Evolutionary conservation across 306 rosid species (phyloP), one percentile per base, ranked within the genome.

Genomic region (Gleditsia sinensis): DNA sequence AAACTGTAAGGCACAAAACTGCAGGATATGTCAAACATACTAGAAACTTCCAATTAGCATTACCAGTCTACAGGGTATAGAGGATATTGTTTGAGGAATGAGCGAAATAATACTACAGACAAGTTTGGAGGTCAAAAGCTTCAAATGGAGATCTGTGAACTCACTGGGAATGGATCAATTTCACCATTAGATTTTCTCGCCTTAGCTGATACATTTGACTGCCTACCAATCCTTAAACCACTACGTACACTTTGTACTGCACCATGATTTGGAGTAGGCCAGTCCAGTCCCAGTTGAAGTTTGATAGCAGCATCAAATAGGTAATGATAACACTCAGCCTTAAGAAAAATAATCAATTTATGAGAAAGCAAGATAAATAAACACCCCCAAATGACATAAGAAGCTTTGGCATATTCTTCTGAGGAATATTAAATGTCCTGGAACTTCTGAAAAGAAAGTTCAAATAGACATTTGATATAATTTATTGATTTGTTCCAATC

Each of bases 231-330:
- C 62, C 83, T 81, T 53, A 70, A 45, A 69, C 76, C 80, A 74
- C 88, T 85, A 60, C 78, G 80, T 69, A 80, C 78, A 53, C 85
- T 88, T 68, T 45, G 90, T 69, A 83, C 76, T 3, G 85, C 86
- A 64, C 97, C 91, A 30, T 91, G 96, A 50, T 63, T 67, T 53
- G 94, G 89, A 69, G 90, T 83, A 7, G 97, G 63, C 85, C 88
- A 90, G 81, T 88, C 93, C 83, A 88, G 68, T 67, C 87, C 98
- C 87, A 88, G 70, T 82, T 91, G 81, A 80, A 89, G 91, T 82
- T 88, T 94, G 72, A 91, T 83, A 71, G 96, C 92, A 78, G 94
- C 91, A 78, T 88, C 96, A 80, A 90, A 91, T 80, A 91, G 94
- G 82, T 84, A 85, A 68, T 86, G 92, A 70, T 87, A 94, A 61